Conservation (phyloP, 495 filamentous ascomycete genomes). For the Penicillium parvum region DNA sequence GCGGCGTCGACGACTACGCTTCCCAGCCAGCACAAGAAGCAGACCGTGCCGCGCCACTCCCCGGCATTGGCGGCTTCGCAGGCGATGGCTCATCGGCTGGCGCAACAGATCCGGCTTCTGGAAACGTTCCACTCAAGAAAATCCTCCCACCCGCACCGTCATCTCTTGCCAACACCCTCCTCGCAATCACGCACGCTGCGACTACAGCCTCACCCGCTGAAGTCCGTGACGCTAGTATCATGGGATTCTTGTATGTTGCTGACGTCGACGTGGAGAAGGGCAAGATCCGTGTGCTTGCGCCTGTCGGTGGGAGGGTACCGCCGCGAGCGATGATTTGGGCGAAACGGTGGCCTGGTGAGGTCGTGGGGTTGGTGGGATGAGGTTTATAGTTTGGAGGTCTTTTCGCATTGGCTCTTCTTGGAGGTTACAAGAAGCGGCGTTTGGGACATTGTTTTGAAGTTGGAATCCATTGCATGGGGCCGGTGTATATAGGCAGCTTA, state of each 20-base stretch:
- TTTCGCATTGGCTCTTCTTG: conserved; percentile 1
- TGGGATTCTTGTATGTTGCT: conserved; percentile 88
- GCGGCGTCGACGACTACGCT: conserved; percentile 30
- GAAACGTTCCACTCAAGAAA: conserved; percentile 36
- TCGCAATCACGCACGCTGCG: conserved; percentile 75
- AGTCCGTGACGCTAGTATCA: conserved; percentile 77
- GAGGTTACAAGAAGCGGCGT: neutral
- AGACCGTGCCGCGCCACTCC: conserved; percentile 18
- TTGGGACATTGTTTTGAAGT: neutral
- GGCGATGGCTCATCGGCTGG: conserved; percentile 13
- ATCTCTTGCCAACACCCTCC: conserved; percentile 54
- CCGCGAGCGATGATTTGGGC: conserved; percentile 70
- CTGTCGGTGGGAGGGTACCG: conserved; percentile 73
- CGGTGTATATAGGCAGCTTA: conserved; percentile 1
- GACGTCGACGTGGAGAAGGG: conserved; percentile 84
- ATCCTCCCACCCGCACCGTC: conserved; percentile 31
- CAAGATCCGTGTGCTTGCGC: conserved; percentile 74
- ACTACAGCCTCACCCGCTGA: conserved; percentile 60
- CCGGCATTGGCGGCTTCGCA: conserved; percentile 21
- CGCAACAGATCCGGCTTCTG: conserved; percentile 1
- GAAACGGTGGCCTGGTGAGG: conserved; percentile 48
- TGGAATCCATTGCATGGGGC: neutral
- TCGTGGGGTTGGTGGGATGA: conserved; percentile 47
- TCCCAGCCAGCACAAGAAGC: conserved; percentile 16
- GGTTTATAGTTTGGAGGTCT: neutral